Conservation (phyloP, 345 rosid species). For the Camelina sativa region DNA sequence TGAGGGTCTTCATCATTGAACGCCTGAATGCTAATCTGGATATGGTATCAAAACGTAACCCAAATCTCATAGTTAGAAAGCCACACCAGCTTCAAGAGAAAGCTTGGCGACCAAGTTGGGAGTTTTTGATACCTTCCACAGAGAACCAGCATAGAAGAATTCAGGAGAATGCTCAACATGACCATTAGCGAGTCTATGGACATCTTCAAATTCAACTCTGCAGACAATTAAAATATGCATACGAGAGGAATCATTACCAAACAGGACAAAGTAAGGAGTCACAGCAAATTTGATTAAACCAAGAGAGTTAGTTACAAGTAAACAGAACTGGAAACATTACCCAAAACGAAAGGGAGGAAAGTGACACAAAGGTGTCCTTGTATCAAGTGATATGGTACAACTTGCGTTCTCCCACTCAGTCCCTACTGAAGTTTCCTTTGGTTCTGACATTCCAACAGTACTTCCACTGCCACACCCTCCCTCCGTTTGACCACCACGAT, state of each 20-base stretch:
- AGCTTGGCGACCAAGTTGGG: background rate
- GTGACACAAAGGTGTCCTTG: conserved; percentile 91
- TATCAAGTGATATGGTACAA: conserved; percentile 81
- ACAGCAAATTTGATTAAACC: conserved; percentile 4
- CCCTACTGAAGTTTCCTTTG: conserved; percentile 63
- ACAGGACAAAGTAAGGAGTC: conserved; percentile 26
- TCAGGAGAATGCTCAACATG: conserved; percentile 97
- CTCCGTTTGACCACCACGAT: conserved; percentile 62
- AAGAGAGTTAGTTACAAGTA: conserved; percentile 17
- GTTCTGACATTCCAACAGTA: conserved; percentile 64
- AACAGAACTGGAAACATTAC: conserved; percentile 49
- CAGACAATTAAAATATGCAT: conserved; percentile 8
- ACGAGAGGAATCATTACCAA: conserved; percentile 27
- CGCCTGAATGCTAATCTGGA: conserved; percentile 93
- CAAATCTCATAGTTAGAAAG: conserved; percentile 8
- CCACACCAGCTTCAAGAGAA: background rate
- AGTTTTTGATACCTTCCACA: conserved; percentile 85
- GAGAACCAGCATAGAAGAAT: conserved; percentile 91
- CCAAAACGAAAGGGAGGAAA: conserved; percentile 99
- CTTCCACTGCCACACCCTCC: conserved; percentile 60
- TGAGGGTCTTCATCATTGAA: conserved; percentile 97
- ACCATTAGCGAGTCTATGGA: conserved; percentile 86
- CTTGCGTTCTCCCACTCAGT: conserved; percentile 78
- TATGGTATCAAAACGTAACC: conserved; percentile 33
- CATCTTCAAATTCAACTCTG: conserved; percentile 91